Evolutionary conservation across 495 filamentous ascomycete species (phyloP).

Genomic region (Hypomontagnella submonticulosa): DNA sequence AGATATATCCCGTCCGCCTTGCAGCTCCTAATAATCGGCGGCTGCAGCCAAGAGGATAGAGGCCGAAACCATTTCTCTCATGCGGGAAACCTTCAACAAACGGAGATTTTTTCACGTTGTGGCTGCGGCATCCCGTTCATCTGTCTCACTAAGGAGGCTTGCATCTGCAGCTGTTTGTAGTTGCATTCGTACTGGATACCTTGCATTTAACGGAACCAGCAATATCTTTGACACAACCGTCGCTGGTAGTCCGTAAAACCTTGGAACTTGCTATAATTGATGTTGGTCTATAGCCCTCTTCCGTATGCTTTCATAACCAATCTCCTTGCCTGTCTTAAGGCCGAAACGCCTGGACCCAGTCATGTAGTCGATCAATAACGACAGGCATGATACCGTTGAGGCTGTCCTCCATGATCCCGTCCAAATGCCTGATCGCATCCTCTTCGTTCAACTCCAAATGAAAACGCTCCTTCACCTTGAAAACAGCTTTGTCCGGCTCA

Average conservation of each 20-base stretch:
- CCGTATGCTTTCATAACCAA: constrained; percentile 4
- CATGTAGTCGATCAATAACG: constrained; percentile 94
- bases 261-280: not conserved
- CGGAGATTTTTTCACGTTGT: constrained; percentile 21
- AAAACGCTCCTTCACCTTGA: constrained; percentile 95
- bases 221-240: constrained; percentile 4
- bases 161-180: constrained; percentile 24
- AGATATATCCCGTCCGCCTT: constrained; percentile 11
- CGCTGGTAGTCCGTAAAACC: not conserved
- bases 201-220: constrained; percentile 14
- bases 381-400: constrained; percentile 88
- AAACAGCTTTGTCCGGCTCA: constrained; percentile 90
- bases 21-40: constrained; percentile 4
- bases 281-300: not conserved
- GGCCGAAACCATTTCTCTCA: constrained; percentile 18
- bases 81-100: constrained; percentile 22
- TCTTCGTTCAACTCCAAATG: constrained; percentile 93
- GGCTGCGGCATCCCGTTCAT: constrained; percentile 32
- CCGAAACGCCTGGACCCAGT: constrained; percentile 89
- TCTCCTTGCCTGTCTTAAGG: constrained; percentile 57
- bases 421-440: constrained; percentile 88
- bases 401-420: constrained; percentile 87
- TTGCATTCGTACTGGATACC: constrained; percentile 24
- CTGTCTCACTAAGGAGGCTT: constrained; percentile 32
- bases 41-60: constrained; percentile 15